phyloP scores from a whole-genome alignment of 148 eudicot species.

The Rhododendron henanense region DNA sequence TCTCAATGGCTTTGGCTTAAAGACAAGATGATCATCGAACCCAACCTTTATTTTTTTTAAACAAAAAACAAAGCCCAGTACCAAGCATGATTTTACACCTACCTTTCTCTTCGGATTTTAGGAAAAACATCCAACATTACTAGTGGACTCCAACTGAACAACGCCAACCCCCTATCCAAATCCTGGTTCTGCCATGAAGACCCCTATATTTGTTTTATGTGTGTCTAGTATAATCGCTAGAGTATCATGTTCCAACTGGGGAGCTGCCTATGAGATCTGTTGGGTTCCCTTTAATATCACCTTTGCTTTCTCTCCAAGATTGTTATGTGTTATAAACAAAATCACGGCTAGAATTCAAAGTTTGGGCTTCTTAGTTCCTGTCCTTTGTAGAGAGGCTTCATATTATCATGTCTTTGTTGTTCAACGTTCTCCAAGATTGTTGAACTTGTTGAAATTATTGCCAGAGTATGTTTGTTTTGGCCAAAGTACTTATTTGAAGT shows the following conservation, averaged over 20 bases:
- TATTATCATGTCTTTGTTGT: background rate
- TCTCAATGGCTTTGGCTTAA: background rate
- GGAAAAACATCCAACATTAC: background rate
- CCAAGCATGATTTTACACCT: background rate
- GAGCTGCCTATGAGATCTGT: background rate
- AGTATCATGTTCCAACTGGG: background rate
- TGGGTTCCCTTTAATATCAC: background rate
- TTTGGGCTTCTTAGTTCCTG: background rate
- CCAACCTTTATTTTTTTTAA: background rate
- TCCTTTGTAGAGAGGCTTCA: background rate
- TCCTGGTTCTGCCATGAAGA: background rate
- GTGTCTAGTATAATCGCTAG: background rate
- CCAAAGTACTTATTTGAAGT: background rate
- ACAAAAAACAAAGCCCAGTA: background rate
- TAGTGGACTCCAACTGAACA: background rate
- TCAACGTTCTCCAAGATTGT: background rate
- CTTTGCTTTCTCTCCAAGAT: background rate
- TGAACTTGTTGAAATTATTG: background rate
- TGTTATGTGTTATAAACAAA: background rate
- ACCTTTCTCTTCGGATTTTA: background rate
- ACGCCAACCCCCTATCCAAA: background rate
- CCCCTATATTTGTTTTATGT: too few species aligned
- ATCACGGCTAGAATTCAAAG: background rate
- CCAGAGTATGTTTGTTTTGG: background rate
- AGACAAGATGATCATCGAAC: background rate